Base-by-base conservation (phyloP, 1,284 basidiomycete genomes). In the Puccinia polysora region DNA sequence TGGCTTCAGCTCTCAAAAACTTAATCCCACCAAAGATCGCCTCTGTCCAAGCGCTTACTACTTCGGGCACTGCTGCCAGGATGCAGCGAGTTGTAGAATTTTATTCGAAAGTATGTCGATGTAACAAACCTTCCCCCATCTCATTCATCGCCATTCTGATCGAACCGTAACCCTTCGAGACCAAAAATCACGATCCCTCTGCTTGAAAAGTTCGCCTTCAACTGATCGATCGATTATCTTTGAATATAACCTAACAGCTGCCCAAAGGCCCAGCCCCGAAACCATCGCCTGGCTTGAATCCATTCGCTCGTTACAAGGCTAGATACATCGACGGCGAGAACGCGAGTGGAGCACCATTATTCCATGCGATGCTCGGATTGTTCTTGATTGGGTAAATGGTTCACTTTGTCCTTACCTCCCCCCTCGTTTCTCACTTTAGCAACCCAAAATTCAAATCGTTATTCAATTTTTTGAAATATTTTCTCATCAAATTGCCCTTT, bases 1-100 rank as follows among this genome's bases (percentile, higher is more conserved):
- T 70, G 67, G 55, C 70, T 18, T 74, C 74, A 56, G 74, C 76
- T 56, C 74, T 77, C 45, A 74, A 73, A 32, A 56, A 74, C 23
- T 74, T 79, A 53, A 73, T 79, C 43, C 78, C 78, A 23, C 78
- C 78, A 62, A 79, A 79, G 74, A 78, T 79, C 70, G 77, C 77
- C 25, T 78, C 77, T 20, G 75, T 76, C 30, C 76, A 76, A 59
- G 77, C 77, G 14, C 74, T 77, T 38, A 75, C 74, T 6, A 75
- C 75, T 2, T 72, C 76, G 49, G 73, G 63, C n/a, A 74, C 76
- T 14, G 77, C 78, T 15, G 74, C 76, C 23, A 74, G 78, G 49
- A 79, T 78, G 77, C 73, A 74, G 55, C 65, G 73, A 60, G 77
- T 79, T 62, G 76, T 79, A 69, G 77, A 77, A 55, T 79, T 79